Evolutionary conservation across 805 yeast genomes (phyloP).

Genomic region (Zygotorulaspora sp.): DNA sequence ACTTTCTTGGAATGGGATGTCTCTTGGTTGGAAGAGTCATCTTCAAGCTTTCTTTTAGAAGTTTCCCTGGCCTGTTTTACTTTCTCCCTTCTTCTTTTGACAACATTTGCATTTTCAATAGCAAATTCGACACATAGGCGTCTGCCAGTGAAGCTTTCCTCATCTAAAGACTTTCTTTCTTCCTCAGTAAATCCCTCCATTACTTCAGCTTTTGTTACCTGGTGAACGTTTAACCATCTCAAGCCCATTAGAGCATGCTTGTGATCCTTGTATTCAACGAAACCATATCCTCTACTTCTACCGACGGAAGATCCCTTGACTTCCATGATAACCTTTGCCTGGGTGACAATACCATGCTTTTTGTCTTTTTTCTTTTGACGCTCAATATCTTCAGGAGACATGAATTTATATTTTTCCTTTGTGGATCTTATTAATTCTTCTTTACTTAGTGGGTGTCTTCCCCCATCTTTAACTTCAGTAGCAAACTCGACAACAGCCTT

Average conservation of each 20-base stretch:
- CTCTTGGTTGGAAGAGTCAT: slow-evolving; percentile 19
- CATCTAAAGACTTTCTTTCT: slow-evolving; percentile 51
- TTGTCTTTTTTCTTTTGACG: slow-evolving; percentile 52
- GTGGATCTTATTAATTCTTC: slow-evolving; percentile 84
- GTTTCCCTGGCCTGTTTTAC: slow-evolving; percentile 41
- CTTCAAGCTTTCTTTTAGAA: slow-evolving; percentile 30
- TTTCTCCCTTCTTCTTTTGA: slow-evolving; percentile 81
- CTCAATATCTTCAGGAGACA: slow-evolving; percentile 38
- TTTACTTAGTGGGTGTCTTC: slow-evolving; percentile 79
- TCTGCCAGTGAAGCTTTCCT: slow-evolving; percentile 58
- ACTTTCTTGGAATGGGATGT: slow-evolving; percentile 20
- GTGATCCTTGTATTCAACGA: slow-evolving; percentile 89
- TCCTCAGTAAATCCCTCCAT: slow-evolving; percentile 66
- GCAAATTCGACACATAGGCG: slow-evolving; percentile 92
- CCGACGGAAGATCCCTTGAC: slow-evolving; percentile 83
- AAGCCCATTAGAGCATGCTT: slow-evolving; percentile 91
- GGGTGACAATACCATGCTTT: slow-evolving; percentile 86
- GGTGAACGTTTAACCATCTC: slow-evolving; percentile 94
- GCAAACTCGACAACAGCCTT: slow-evolving; percentile 94
- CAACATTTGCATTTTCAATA: slow-evolving; percentile 88
- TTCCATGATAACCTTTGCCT: slow-evolving; percentile 89
- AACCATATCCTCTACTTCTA: slow-evolving; percentile 95
- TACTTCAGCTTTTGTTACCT: slow-evolving; percentile 67
- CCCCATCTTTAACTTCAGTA: slow-evolving; percentile 68
- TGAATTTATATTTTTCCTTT: slow-evolving; percentile 50